These are phyloP conservation scores for Yamadazyma aaseri DNA, from an alignment of 1,139 yeast genomes.

Conservation along the genomic window DNA sequence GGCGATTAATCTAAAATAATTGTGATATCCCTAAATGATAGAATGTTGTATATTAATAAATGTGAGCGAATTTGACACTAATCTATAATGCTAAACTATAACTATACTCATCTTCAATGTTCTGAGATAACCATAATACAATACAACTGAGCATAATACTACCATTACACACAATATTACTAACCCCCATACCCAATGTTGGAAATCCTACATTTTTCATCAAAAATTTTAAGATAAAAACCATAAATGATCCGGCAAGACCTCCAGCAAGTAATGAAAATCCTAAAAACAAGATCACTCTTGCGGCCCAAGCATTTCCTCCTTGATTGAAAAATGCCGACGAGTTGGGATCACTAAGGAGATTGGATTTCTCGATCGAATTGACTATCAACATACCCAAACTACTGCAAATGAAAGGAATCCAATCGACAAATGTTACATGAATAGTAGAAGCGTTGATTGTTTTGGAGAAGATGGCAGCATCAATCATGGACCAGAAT, in stretches of 20 bases:
- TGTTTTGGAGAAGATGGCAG: constrained; percentile 80
- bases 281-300: constrained; percentile 85
- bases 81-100: constrained; percentile 74
- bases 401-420: constrained; percentile 85
- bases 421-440: constrained; percentile 91
- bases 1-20: no score
- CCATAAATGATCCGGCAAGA: constrained; percentile 86
- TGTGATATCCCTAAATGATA: no score
- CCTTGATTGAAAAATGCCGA: constrained; percentile 49
- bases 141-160: constrained; percentile 86
- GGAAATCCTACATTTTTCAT: constrained; percentile 80
- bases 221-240: constrained; percentile 78
- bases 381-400: constrained; percentile 91
- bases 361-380: constrained; percentile 81
- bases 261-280: constrained; percentile 94
- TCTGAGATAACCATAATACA: constrained; percentile 88
- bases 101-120: constrained; percentile 92
- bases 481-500: constrained; percentile 86
- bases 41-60: no score
- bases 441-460: constrained; percentile 85
- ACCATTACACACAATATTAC: constrained; percentile 79
- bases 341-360: constrained; percentile 52
- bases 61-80: no score
- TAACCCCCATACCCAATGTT: constrained; percentile 91
- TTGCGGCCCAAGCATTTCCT: constrained; percentile 87